Evolutionary conservation across 345 rosid species (phyloP).

Genomic region (Dipteronia dyeriana): DNA sequence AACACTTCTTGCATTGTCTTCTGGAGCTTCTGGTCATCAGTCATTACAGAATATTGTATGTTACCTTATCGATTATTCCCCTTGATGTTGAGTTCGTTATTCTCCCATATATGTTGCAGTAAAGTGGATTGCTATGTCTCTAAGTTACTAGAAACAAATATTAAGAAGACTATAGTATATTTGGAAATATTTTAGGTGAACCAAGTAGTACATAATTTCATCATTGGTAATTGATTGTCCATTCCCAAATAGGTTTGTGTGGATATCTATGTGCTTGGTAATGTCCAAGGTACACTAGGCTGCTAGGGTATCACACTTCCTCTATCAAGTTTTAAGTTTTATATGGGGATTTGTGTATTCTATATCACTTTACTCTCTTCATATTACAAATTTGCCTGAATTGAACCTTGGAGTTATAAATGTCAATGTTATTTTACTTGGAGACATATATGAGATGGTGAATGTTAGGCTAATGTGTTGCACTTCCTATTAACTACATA

Average conservation of each 20-base stretch:
- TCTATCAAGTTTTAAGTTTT: neutral
- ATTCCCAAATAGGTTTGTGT: neutral
- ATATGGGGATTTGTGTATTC: neutral
- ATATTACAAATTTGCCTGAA: neutral
- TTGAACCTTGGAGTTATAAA: neutral
- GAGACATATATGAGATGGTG: neutral
- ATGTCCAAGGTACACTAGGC: neutral
- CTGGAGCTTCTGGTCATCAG: conserved; percentile 59
- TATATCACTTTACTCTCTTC: neutral
- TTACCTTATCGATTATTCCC: conserved; percentile 19
- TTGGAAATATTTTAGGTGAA: neutral
- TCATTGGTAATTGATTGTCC: neutral
- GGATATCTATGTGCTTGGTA: neutral
- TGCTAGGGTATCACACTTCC: neutral
- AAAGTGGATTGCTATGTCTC: conserved; percentile 4
- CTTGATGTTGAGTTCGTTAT: conserved; percentile 3
- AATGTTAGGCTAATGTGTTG: neutral
- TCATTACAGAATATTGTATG: conserved; percentile 85
- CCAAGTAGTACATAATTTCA: neutral
- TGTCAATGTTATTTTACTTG: neutral
- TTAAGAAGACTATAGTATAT: neutral
- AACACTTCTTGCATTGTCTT: conserved; percentile 69
- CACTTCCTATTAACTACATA: neutral
- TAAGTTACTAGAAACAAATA: neutral
- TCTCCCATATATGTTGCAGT: neutral